These are phyloP conservation scores for Talaromyces sp. DNA, from an alignment of 2,329 filamentous ascomycete species.

Conservation along the genomic window DNA sequence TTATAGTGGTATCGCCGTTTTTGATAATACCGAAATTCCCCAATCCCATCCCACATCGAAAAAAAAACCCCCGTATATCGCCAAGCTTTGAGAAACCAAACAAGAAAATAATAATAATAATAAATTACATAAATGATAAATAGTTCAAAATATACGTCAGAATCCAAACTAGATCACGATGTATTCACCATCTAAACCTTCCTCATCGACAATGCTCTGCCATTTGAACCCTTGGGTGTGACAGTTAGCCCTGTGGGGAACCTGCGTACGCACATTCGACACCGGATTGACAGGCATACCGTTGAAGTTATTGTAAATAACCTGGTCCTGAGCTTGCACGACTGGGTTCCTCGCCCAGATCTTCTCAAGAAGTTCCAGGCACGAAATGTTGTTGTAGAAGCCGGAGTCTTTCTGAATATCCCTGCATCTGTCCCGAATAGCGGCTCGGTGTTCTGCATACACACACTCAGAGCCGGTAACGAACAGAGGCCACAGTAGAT, in stretches of 20 bases:
- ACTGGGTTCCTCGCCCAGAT: slow-evolving; percentile 57
- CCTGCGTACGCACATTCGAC: slow-evolving; percentile 8
- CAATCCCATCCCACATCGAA: background rate
- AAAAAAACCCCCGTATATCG: background rate
- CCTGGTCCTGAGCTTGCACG: background rate
- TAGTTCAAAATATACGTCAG: background rate
- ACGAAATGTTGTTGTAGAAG: slow-evolving; percentile 88
- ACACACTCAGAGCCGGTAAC: slow-evolving; percentile 86
- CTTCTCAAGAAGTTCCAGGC: slow-evolving; percentile 76
- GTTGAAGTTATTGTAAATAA: slow-evolving; percentile 1
- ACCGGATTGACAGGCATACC: slow-evolving; percentile 4
- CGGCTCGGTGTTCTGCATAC: slow-evolving; percentile 68
- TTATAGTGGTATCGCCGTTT: background rate
- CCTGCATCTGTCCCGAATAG: slow-evolving; percentile 72
- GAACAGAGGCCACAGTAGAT: slow-evolving; percentile 88
- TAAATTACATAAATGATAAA: background rate
- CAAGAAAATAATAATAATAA: background rate
- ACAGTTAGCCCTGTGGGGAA: background rate
- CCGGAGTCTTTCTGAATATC: slow-evolving; percentile 85
- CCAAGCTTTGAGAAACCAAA: background rate
- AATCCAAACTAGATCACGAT: slow-evolving; percentile 21
- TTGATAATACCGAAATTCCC: background rate
- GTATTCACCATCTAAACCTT: slow-evolving; percentile 24
- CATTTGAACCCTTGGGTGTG: slow-evolving; percentile 20
- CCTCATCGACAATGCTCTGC: slow-evolving; percentile 23